These are phyloP conservation scores for Arctostaphylos glauca DNA, from an alignment of 148 eudicot species.

Conservation along the genomic window DNA sequence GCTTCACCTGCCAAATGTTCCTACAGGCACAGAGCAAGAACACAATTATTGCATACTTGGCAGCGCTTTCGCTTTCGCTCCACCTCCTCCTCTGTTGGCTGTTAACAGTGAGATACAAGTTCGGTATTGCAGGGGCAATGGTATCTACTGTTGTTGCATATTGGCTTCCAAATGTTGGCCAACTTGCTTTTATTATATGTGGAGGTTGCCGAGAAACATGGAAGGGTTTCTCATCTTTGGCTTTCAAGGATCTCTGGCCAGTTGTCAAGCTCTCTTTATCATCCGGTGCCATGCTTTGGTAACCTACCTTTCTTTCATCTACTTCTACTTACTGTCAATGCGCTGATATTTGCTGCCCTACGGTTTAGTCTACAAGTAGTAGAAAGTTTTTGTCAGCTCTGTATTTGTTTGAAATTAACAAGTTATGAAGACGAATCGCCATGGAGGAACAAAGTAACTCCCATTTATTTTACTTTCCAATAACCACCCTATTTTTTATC, in stretches of 20 bases:
- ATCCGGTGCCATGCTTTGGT: slow-evolving; percentile 44
- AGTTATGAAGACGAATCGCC: background rate
- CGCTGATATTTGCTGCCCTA: background rate
- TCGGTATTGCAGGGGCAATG: slow-evolving; percentile 38
- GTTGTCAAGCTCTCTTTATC: slow-evolving; percentile 35
- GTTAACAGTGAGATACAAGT: slow-evolving; percentile 23
- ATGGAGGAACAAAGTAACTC: background rate
- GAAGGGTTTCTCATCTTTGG: slow-evolving; percentile 35
- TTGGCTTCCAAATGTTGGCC: slow-evolving; percentile 33
- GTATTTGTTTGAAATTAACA: background rate
- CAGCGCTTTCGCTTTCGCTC: background rate
- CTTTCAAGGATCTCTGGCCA: slow-evolving; percentile 32
- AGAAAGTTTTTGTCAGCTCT: background rate
- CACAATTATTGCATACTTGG: slow-evolving; percentile 17
- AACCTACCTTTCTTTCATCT: slow-evolving; percentile 5
- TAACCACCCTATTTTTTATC: no score
- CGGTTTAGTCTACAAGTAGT: background rate
- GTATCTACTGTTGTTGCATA: slow-evolving; percentile 25
- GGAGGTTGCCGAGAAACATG: slow-evolving; percentile 38
- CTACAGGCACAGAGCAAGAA: slow-evolving; percentile 19
- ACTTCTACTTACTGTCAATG: background rate
- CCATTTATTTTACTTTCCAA: background rate
- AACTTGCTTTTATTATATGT: slow-evolving; percentile 16
- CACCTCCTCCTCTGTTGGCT: slow-evolving; percentile 38
- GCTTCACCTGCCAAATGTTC: slow-evolving; percentile 17